Base-by-base conservation (phyloP, 2,329 filamentous ascomycete species). In the Penicillium italicum region DNA sequence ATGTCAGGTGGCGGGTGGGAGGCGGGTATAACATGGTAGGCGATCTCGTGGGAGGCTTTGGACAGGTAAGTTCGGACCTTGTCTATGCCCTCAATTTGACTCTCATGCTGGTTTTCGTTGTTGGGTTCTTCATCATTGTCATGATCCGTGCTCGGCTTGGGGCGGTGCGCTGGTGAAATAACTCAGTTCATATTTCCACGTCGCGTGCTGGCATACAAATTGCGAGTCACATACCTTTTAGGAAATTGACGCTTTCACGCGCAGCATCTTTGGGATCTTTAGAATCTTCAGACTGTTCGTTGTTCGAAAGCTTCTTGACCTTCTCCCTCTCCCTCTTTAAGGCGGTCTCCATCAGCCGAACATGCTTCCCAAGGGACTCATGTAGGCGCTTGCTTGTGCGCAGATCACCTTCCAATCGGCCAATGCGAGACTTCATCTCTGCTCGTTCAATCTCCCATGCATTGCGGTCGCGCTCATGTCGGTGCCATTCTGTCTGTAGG, bases 361-460 rank as follows among this genome's bases (percentile, higher is more conserved):
- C 89, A 70, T 97, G 95, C 78, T 91, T 91, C 72, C 90, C 91
- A 52, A 97, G 78, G 33, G 91, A 90, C 74, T 92, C 91, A 67
- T 96, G 92, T 55, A 92, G 85, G 59, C 90, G 88, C 75, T 96
- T 94, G 48, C 90, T 88, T 63, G 93, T 90, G 62, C 92, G 83
- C 31, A 88, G 85, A 64, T 96, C 90, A 52, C 94, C 94, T 76
- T 99, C 94, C 62, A 97, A 84, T 68, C 90, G 89, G 49, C 93
- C 93, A 77, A 99, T 97, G 69, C 95, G 87, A 64, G 90, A 91
- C 79, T 96, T 96, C 94, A 99, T 97, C 78, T 99, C 94, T 68
- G 96, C 94, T 71, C 91, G 88, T 76, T 99, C 94, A 72, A 99
- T 99, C 76, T 99, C 94, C 94, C 94, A 99, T 36, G 91, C 88